A percentile compares a stretch with the other conserved stretches of the same genome.
Evolutionary conservation across 768 basidiomycete species (phyloP).

Genomic region (Melanogaster broomeanus): DNA sequence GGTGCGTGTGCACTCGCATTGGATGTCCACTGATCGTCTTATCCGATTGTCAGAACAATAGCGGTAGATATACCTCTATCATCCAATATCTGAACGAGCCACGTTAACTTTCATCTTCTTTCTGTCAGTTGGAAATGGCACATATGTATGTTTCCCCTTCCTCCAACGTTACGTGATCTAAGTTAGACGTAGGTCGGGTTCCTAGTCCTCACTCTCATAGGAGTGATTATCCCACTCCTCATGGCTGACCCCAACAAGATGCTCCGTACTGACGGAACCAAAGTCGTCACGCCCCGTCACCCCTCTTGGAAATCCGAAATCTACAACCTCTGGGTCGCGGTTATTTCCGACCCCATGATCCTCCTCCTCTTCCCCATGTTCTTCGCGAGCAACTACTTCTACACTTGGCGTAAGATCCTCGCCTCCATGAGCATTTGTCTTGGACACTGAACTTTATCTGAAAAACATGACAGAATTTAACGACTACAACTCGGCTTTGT

Average conservation of each 20-base stretch:
- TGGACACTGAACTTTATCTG: background rate
- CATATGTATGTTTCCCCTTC: conserved; percentile 56
- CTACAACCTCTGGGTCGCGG: conserved; percentile 62
- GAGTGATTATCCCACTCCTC: conserved; percentile 60
- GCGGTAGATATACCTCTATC: conserved; percentile 19
- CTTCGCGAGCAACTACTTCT: conserved; percentile 81
- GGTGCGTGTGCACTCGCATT: conserved; percentile 37
- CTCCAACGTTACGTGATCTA: background rate
- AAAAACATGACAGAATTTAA: conserved; percentile 58
- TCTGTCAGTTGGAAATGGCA: conserved; percentile 59
- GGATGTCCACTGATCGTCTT: background rate
- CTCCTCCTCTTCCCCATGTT: conserved; percentile 82
- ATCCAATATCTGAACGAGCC: background rate
- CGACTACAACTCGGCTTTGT: conserved; percentile 71
- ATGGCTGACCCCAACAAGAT: conserved; percentile 76
- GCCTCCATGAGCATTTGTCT: background rate
- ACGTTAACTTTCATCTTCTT: background rate
- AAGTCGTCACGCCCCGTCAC: conserved; percentile 59
- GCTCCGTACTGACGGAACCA: conserved; percentile 72
- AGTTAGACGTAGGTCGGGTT: conserved; percentile 37
- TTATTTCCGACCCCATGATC: conserved; percentile 70
- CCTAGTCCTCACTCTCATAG: conserved; percentile 66
- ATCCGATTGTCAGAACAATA: conserved; percentile 18
- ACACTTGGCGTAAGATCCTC: conserved; percentile 63
- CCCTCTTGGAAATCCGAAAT: conserved; percentile 78